Evolutionary conservation across 2,329 filamentous ascomycete species (phyloP), one percentile per base, ranked within the genome.

Genomic region (Trichoderma hamatum): DNA sequence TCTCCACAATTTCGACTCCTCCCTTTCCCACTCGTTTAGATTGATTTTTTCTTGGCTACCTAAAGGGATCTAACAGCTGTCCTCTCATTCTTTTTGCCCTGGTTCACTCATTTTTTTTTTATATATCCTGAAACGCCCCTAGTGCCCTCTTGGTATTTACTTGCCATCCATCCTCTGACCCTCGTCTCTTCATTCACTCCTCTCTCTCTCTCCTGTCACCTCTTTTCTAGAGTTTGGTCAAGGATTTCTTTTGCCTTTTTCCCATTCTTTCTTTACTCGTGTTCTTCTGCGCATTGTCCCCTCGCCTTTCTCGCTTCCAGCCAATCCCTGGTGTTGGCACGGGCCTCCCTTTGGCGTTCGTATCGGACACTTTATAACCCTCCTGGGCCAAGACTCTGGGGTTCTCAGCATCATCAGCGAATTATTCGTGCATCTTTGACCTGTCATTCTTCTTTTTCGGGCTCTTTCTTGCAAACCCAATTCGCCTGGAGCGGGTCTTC

Each of bases 81-180:
- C 67, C 58, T 46, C 69, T 68, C 67, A 59, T 63, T 69, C 52
- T 59, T 55, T 55, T 61, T n/a, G 39, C 60, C 71, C 65, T 54
- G 30, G 60, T 49, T 68, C 69, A 43, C 68, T 67, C 71, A 69
- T 70, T 69, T 67, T 62, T 43, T 72, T 56, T 30, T 59, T 59
- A 56, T 67, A 67, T 51, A 58, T 67, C 62, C 62, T 65, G 62
- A 65, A 65, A 65, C 62, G 26, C 62, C 62, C 62, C 62, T 65
- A 65, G 62, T 34, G n/a, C 73, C n/a, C n/a, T 75, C 72, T 72
- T 75, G 74, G 72, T 70, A 71, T 64, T 68, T 71, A 49, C 46
- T 49, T 49, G 46, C 58, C 61, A 54, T 24, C 59, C 46, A 62
- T 32, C 36, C 52, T 52, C 21, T 54, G 6, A 24, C 70, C 67